Percentiles rank a stretch among this genome's conserved stretches.
These are phyloP conservation scores for Pestalotiopsis sp. DNA, from an alignment of 2,329 filamentous ascomycete species.

Conservation along the genomic window DNA sequence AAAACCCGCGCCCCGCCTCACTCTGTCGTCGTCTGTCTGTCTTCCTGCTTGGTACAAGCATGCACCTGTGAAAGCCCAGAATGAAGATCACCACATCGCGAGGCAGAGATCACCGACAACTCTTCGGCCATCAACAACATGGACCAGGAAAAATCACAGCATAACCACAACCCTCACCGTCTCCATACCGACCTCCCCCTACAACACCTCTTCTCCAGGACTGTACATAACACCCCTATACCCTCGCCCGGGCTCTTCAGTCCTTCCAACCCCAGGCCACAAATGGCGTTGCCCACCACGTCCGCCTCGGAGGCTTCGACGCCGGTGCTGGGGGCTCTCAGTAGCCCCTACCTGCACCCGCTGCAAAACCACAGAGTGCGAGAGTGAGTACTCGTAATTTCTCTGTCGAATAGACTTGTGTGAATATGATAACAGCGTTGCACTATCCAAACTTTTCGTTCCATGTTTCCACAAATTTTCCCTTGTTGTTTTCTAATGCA, in stretches of 20 bases:
- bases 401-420: no score
- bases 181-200: slow-evolving; percentile 38
- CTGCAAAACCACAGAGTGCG: slow-evolving; percentile 73
- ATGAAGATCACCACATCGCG: slow-evolving; percentile 8
- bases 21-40: not conserved
- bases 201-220: slow-evolving; percentile 47
- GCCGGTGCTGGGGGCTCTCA: slow-evolving; percentile 45
- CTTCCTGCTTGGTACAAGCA: not conserved
- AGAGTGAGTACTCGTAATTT: slow-evolving; percentile 61
- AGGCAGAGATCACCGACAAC: not conserved
- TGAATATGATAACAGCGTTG: no score
- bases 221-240: slow-evolving; percentile 59
- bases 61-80: slow-evolving; percentile 6
- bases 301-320: slow-evolving; percentile 58
- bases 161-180: slow-evolving; percentile 37
- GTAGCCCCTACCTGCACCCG: slow-evolving; percentile 70
- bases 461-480: no score
- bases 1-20: slow-evolving; percentile 2
- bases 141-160: slow-evolving; percentile 34
- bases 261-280: slow-evolving; percentile 47
- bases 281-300: slow-evolving; percentile 40
- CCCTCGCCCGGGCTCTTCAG: slow-evolving; percentile 67
- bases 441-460: no score
- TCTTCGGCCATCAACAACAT: slow-evolving; percentile 25
- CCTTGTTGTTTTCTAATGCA: not conserved